phyloP scores from a whole-genome alignment of 2,329 filamentous ascomycete genomes.

The Aphanocladium album region DNA sequence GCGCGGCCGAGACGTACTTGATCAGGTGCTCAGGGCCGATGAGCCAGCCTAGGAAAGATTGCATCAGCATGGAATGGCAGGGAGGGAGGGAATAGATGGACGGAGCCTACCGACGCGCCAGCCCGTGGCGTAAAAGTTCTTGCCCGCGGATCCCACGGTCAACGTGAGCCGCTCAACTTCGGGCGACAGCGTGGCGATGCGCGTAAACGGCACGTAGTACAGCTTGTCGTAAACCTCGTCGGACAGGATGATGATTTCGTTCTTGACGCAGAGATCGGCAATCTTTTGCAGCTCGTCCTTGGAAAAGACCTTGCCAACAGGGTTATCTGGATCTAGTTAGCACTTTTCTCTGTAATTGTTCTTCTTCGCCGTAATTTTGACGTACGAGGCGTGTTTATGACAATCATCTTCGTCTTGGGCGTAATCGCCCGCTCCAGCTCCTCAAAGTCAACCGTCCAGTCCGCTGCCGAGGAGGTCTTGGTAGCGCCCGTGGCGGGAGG shows the following conservation, averaged over 20 bases:
- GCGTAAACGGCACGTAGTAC: conserved; percentile 91
- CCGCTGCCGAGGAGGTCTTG: conserved; percentile 75
- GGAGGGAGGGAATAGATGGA: not conserved
- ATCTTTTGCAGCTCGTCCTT: conserved; percentile 77
- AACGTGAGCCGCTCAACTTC: conserved; percentile 84
- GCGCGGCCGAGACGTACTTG: conserved; percentile 85
- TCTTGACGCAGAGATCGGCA: conserved; percentile 82
- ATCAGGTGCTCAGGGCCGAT: conserved; percentile 86
- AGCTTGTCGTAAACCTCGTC: conserved; percentile 93
- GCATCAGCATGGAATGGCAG: not conserved
- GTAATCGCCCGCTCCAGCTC: conserved; percentile 79
- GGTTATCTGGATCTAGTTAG: conserved; percentile 60
- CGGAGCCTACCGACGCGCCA: conserved; percentile 70
- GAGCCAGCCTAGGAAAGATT: conserved; percentile 60
- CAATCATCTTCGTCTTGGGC: conserved; percentile 90
- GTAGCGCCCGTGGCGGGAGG: conserved; percentile 76
- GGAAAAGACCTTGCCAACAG: conserved; percentile 92
- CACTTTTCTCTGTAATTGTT: not conserved
- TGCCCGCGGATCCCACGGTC: conserved; percentile 92
- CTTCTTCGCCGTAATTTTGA: too few relatives aligned
- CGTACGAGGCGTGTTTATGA: conserved; percentile 68
- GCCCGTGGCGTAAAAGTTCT: conserved; percentile 97
- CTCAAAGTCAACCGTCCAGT: conserved; percentile 84
- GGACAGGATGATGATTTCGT: conserved; percentile 89
- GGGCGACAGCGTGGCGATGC: conserved; percentile 84